Evolutionary conservation across 31 red algal species (phyloP).

Genomic region (Endocladia muricata): DNA sequence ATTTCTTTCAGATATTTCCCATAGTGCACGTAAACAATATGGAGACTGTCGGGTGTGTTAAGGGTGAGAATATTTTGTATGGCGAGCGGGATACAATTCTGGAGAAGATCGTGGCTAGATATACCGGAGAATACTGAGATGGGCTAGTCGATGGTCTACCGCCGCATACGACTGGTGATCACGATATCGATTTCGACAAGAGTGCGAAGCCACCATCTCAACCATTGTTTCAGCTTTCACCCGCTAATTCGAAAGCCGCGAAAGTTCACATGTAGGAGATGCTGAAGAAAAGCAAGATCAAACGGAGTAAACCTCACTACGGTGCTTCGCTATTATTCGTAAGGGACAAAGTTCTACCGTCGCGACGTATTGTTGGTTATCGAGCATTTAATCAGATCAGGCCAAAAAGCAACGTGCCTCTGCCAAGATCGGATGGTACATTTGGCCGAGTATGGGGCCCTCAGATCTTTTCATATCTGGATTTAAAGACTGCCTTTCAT

Average conservation of each 20-base stretch:
- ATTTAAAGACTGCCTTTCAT: constrained; percentile 13
- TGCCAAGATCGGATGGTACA: not conserved
- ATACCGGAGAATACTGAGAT: no score
- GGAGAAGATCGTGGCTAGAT: no score
- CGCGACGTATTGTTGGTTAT: no score
- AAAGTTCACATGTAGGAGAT: not conserved
- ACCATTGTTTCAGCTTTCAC: constrained; percentile 5
- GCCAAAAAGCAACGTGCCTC: not conserved
- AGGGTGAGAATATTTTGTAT: no score
- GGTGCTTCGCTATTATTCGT: constrained; percentile 18
- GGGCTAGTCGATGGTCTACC: no score
- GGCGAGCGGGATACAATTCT: no score
- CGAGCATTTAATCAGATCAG: not conserved
- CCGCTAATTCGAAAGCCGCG: not conserved
- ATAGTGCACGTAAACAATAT: not conserved
- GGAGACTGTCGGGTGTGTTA: not conserved
- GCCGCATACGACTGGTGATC: no score
- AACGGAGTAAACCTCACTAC: not conserved
- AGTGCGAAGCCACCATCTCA: not conserved
- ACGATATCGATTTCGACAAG: not conserved
- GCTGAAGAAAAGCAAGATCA: constrained; percentile 15
- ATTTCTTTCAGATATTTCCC: not conserved
- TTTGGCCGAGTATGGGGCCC: not conserved
- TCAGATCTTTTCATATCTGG: not conserved
- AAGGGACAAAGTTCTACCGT: no score